These are phyloP conservation scores for Zangia roseola DNA, from an alignment of 768 basidiomycete genomes.

Conservation along the genomic window DNA sequence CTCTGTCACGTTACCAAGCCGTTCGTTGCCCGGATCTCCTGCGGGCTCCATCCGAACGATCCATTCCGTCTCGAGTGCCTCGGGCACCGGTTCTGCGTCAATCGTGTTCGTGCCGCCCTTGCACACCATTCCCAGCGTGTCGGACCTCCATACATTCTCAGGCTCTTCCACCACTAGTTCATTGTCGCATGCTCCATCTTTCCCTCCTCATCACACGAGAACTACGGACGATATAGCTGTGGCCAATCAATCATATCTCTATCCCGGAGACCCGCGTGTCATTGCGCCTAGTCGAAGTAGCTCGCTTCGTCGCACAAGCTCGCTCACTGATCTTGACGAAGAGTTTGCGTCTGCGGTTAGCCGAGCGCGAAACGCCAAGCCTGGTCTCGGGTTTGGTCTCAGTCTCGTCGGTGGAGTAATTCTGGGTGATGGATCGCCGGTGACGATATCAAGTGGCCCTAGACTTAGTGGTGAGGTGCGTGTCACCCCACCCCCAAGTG, in stretches of 20 bases:
- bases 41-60: conserved; percentile 69
- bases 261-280: conserved; percentile 69
- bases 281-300: conserved; percentile 68
- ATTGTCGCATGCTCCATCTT: conserved; percentile 44
- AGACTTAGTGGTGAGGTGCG: conserved; percentile 41
- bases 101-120: conserved; percentile 79
- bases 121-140: conserved; percentile 67
- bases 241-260: conserved; percentile 61
- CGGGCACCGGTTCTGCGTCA: conserved; percentile 53
- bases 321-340: conserved; percentile 72
- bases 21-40: conserved; percentile 44
- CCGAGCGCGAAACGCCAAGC: conserved; percentile 40
- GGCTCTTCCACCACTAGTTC: conserved; percentile 39
- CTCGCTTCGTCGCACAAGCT: conserved; percentile 62
- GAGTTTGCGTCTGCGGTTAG: conserved; percentile 48
- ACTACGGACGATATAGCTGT: conserved; percentile 77
- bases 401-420: conserved; percentile 40
- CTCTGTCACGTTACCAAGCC: conserved; percentile 49
- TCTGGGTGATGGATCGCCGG: conserved; percentile 57
- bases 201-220: conserved; percentile 58
- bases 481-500: conserved; percentile 46
- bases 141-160: conserved; percentile 54
- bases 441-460: conserved; percentile 71
- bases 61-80: conserved; percentile 45
- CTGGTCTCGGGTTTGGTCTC: conserved; percentile 45